phyloP scores from a whole-genome alignment of 2,329 filamentous ascomycete species.

The Clathrospora elynae region DNA sequence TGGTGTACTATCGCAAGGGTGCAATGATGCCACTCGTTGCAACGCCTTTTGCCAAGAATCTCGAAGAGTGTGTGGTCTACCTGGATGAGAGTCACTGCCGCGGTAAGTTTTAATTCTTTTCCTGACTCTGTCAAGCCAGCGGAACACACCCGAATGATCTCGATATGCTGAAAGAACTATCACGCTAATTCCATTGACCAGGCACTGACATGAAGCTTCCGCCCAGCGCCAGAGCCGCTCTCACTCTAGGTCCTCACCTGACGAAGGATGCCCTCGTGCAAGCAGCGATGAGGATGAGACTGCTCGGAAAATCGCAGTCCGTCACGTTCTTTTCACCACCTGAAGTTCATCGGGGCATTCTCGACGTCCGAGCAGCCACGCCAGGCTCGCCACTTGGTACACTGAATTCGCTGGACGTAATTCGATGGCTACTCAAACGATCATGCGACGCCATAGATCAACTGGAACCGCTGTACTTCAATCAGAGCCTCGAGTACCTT shows the following conservation, averaged over 20 bases:
- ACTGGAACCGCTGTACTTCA: too few species aligned
- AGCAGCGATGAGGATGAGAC: slow-evolving; percentile 70
- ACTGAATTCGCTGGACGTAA: slow-evolving; percentile 57
- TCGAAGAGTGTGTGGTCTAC: slow-evolving; percentile 67
- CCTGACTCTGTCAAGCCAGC: too few species aligned
- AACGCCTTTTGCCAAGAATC: slow-evolving; percentile 62
- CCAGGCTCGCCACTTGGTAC: slow-evolving; percentile 14
- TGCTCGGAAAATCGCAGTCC: slow-evolving; percentile 59
- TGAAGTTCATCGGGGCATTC: slow-evolving; percentile 64
- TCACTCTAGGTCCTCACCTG: slow-evolving; percentile 67
- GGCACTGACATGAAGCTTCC: slow-evolving; percentile 71
- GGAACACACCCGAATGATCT: too few species aligned
- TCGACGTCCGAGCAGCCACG: slow-evolving; percentile 52
- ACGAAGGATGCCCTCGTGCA: slow-evolving; percentile 72
- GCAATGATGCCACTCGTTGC: slow-evolving; percentile 56
- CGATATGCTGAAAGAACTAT: too few species aligned
- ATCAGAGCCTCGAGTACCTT: too few species aligned
- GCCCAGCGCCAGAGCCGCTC: slow-evolving; percentile 61
- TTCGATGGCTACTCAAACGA: slow-evolving; percentile 66
- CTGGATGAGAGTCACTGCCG: slow-evolving; percentile 72
- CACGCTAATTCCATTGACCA: too few species aligned
- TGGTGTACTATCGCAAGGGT: slow-evolving; percentile 57
- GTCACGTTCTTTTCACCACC: slow-evolving; percentile 59
- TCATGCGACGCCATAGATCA: slow-evolving; percentile 64
- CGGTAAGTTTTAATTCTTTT: too few species aligned